These are phyloP conservation scores for Nematocida sp. DNA, from an alignment of 371 early-diverging fungal species.

Conservation along the genomic window DNA sequence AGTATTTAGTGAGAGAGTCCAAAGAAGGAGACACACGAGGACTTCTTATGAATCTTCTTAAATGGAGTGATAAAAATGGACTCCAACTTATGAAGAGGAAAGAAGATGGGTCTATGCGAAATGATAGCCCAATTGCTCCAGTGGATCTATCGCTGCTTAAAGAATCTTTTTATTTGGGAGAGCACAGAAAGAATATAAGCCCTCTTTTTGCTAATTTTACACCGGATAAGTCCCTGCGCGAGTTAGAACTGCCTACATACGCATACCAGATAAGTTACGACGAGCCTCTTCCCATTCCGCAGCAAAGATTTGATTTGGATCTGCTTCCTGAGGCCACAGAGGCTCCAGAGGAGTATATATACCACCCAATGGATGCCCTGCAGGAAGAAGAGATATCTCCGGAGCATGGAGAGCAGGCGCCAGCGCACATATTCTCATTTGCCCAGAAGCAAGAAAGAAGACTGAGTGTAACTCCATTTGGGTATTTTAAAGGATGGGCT, in stretches of 20 bases:
- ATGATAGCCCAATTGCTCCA: not conserved
- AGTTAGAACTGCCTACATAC: constrained; percentile 40
- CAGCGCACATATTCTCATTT: not conserved
- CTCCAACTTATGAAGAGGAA: not conserved
- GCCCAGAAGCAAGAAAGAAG: constrained; percentile 14
- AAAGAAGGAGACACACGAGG: constrained; percentile 55
- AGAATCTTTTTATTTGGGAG: not conserved
- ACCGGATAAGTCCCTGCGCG: constrained; percentile 35
- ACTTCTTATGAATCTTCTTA: constrained; percentile 50
- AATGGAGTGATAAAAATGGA: constrained; percentile 36
- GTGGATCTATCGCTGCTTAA: not conserved
- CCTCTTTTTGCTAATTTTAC: constrained; percentile 45
- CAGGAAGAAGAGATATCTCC: not conserved
- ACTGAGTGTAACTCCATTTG: constrained; percentile 52
- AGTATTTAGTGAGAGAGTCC: constrained; percentile 38
- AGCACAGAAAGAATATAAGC: constrained; percentile 29
- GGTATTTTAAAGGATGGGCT: constrained; percentile 66
- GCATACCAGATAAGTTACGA: constrained; percentile 54
- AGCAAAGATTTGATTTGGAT: not conserved
- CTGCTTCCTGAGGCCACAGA: not conserved
- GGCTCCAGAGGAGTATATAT: not conserved
- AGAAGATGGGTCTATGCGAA: too few relatives aligned
- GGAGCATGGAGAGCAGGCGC: not conserved
- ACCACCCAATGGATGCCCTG: not conserved
- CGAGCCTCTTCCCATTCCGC: not conserved